Evolutionary conservation across 805 yeast species (phyloP).

Genomic region (Candida awuae): DNA sequence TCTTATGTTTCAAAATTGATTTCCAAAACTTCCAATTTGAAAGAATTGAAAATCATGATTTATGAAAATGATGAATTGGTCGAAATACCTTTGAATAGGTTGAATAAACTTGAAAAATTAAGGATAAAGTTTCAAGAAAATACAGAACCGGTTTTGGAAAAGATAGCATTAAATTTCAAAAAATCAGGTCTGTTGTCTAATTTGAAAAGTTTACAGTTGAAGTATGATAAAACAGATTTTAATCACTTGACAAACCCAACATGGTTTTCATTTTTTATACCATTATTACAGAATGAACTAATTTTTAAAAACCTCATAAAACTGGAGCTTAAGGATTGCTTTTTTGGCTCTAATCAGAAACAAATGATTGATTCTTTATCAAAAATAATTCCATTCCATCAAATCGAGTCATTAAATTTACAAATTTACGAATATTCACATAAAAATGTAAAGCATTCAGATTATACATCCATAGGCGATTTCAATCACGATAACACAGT

Average conservation of each 20-base stretch:
- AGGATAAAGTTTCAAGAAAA: conserved; percentile 18
- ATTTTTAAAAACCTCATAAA: conserved; percentile 13
- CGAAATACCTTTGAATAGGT: conserved; percentile 2
- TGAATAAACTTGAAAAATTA: conserved; percentile 11
- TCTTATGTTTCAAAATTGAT: conserved; percentile 1
- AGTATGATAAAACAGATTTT: conserved; percentile 18
- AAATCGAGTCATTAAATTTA: conserved; percentile 15
- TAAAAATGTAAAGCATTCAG: conserved; percentile 15
- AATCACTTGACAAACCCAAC: conserved; percentile 19
- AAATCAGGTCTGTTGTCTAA: conserved; percentile 3
- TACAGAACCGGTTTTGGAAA: conserved; percentile 14
- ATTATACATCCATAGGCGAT: neutral
- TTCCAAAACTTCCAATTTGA: conserved; percentile 1
- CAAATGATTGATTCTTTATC: conserved; percentile 27
- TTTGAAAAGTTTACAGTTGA: conserved; percentile 15
- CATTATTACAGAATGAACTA: neutral
- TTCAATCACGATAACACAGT: conserved; percentile 5
- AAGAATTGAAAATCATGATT: conserved; percentile 12
- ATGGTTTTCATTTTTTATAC: conserved; percentile 24
- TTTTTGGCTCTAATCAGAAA: conserved; percentile 18
- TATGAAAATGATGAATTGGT: conserved; percentile 8
- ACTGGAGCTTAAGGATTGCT: conserved; percentile 20
- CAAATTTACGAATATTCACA: conserved; percentile 24
- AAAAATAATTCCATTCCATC: conserved; percentile 28
- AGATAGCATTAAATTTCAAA: conserved; percentile 10